Evolutionary conservation across 768 basidiomycete species (phyloP).

Genomic region (Tylopilus rubrobrunneus): DNA sequence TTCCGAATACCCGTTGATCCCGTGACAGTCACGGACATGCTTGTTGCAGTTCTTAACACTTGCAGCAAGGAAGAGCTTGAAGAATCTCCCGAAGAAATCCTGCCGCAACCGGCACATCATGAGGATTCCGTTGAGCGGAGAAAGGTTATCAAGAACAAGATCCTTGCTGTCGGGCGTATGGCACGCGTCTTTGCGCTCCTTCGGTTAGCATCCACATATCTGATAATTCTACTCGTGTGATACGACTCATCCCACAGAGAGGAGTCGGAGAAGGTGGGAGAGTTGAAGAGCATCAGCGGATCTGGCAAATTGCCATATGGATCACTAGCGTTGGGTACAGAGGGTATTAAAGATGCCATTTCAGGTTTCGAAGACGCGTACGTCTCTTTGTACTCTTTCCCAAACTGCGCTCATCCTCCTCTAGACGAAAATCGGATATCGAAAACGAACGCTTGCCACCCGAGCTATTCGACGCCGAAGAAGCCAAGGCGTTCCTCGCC

Average conservation of each 20-base stretch:
- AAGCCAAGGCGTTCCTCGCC: conserved; percentile 60
- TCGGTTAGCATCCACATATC: conserved; percentile 54
- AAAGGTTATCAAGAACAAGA: conserved; percentile 96
- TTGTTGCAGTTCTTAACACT: conserved; percentile 92
- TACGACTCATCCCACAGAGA: conserved; percentile 50
- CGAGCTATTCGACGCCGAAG: conserved; percentile 79
- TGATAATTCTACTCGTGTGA: background rate
- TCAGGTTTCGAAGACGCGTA: conserved; percentile 94
- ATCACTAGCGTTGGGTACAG: conserved; percentile 80
- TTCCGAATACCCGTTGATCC: conserved; percentile 2
- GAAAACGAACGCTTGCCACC: conserved; percentile 99
- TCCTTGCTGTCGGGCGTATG: conserved; percentile 96
- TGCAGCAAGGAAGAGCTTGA: conserved; percentile 97
- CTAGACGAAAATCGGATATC: conserved; percentile 92
- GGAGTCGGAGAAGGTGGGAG: conserved; percentile 96
- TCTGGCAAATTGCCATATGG: conserved; percentile 77
- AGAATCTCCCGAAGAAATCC: conserved; percentile 53
- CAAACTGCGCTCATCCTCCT: background rate
- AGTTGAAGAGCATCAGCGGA: conserved; percentile 88
- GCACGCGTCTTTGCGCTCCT: conserved; percentile 93
- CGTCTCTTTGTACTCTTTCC: conserved; percentile 31
- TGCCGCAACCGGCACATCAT: conserved; percentile 34
- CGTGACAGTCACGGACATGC: conserved; percentile 89
- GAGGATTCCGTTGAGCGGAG: conserved; percentile 68
- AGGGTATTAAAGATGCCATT: conserved; percentile 94